A percentile compares a stretch with the other conserved stretches of the same genome.
These are phyloP conservation scores for Rhodotorula paludigena DNA, from an alignment of 768 basidiomycete species.

Conservation along the genomic window DNA sequence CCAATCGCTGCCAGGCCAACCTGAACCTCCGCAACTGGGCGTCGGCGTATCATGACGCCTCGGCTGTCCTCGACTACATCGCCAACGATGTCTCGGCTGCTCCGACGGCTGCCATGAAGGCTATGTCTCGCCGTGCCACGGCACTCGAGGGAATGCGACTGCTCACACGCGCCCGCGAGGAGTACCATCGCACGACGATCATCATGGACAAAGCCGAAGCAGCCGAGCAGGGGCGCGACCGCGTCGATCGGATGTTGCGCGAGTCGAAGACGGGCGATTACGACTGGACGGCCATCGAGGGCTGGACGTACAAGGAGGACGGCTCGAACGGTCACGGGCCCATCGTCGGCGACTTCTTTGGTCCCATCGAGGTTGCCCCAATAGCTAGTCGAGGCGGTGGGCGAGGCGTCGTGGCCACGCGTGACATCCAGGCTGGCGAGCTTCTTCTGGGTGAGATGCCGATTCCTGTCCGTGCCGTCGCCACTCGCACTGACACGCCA, in stretches of 20 bases:
- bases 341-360: constrained; percentile 7
- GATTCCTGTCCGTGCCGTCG: background rate
- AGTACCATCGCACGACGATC: background rate
- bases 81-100: background rate
- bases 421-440: constrained; percentile 18
- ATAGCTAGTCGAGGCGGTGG: constrained; percentile 1
- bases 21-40: constrained; percentile 11
- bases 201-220: background rate
- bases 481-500: background rate
- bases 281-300: constrained; percentile 10
- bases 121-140: constrained; percentile 48
- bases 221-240: background rate
- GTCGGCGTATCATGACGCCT: constrained; percentile 12
- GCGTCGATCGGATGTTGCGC: background rate
- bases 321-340: background rate
- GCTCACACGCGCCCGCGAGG: background rate
- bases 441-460: constrained; percentile 12
- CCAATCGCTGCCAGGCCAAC: constrained; percentile 24
- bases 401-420: constrained; percentile 22
- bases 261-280: constrained; percentile 7
- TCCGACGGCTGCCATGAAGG: constrained; percentile 60
- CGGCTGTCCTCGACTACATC: background rate
- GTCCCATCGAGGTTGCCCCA: constrained; percentile 4
- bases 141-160: constrained; percentile 6
- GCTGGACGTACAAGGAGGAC: background rate